Evolutionary conservation across 768 basidiomycete species (phyloP), one percentile per base, ranked within the genome.

Genomic region (Psilocybe tampanensis): DNA sequence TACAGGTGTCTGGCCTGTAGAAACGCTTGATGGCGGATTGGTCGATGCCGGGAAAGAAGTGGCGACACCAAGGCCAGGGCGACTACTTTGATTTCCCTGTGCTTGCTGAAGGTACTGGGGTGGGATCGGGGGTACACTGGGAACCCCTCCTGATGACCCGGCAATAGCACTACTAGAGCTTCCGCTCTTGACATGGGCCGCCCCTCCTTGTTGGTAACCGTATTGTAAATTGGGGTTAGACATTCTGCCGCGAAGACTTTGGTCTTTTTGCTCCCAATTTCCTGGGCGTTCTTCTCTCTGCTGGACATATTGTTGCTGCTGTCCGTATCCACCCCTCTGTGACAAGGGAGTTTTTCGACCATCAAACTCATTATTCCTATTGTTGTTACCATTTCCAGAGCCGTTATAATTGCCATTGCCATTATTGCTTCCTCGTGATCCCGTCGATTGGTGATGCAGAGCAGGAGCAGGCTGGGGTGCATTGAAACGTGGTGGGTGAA

Each of bases 211-310:
- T 59, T 82, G 83, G 61, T 88, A 88, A 1, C 79, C 76, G 56
- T 86, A 84, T 56, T 86, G 83, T 51, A 92, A 64, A 67, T 84
- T 93, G 15, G 88, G 80, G 69, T 88, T 92, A 39, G 90, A 90
- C 13, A 80, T 69, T 43, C 87, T 83, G 29, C 76, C 76, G 22
- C 75, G 73, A 21, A 88, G 73, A 36, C 79, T 71, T 41, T 83
- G 83, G 24, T 89, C 86, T 65, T 83, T 39, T 39, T 39, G 36
- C n/a, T 39, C 36, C 36, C 36, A 39, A n/a, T 13, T 86, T 62
- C 90, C 90, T 90, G 8, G 76, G 68, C 3, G 68, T 3, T 65
- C 54, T 6, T 68, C 68, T 34, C 68, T 69, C 53, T 71, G 73
- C 36, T 72, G 72, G 36, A 69, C 69, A 55, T 73, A 74, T 49